Evolutionary conservation across 2,329 filamentous ascomycete genomes (phyloP), one percentile per base, ranked within the genome.

Genomic region (Lachnum nothofagi): DNA sequence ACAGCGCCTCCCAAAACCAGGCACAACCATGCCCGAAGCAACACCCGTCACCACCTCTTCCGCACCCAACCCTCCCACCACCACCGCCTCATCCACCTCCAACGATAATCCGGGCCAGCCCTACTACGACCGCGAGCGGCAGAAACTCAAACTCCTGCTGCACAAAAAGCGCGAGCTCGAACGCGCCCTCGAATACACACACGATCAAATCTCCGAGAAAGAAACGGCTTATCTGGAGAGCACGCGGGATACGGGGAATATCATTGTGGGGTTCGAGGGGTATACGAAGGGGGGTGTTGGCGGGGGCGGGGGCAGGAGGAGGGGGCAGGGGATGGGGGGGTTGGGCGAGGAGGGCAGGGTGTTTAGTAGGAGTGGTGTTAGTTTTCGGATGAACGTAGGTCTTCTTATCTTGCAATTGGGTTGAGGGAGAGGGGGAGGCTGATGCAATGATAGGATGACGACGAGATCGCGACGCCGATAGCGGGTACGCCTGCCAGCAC

Each of bases 261-360:
- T 98, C 65, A 91, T 98, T 67, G 90, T 88, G 42, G 93, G 93
- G 19, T 98, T 98, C 68, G 93, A 98, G 68, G 94, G 90, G 66
- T 98, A 97, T 72, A 94, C 95, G 74, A 98, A 98, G 69, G 91
- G 88, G 46, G 79, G 77, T 3, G 76, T 83, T 4, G 76, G 80
- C 57, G 74, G 76, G 3, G 77, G 77, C 4, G 76, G 82, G 9
- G 75, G 80, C 57, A 67, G 85, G 63, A 79, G 83, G 62, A 80
- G 86, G 66, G 75, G 78, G 20, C 78, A 79, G 4, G 72, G 85
- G 42, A 76, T 75, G 52, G 87, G 91, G 44, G 77, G 79, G 52
- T n/a, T n/a, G n/a, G n/a, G n/a, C n/a, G 87, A 91, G 43, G 77
- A 79, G 59, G 86, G 89, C 64, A 76, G 86, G 55, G 84, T 91